A percentile compares a stretch with the other conserved stretches of the same genome.
phyloP scores from a whole-genome alignment of 805 yeast species.

The Scheffersomyces lignosus region DNA sequence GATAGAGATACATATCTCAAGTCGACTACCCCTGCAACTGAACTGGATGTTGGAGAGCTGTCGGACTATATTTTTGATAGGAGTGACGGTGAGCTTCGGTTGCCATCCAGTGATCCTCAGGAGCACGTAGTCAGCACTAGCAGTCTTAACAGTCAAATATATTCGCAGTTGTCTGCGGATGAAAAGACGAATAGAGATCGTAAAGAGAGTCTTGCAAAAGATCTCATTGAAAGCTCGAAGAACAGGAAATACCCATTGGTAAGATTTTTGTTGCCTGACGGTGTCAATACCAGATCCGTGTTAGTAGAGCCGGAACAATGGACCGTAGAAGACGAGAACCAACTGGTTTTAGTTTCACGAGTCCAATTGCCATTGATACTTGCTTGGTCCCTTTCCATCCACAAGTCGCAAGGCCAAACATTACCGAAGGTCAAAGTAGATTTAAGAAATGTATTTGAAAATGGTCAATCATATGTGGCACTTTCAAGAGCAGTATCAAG shows the following conservation, averaged over 20 bases:
- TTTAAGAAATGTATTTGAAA: slow-evolving; percentile 72
- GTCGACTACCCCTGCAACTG: slow-evolving; percentile 8
- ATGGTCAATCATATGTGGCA: slow-evolving; percentile 96
- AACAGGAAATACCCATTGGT: slow-evolving; percentile 69
- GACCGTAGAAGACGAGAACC: slow-evolving; percentile 74
- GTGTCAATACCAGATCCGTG: slow-evolving; percentile 65
- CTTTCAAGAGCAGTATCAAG: slow-evolving; percentile 85
- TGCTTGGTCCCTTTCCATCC: slow-evolving; percentile 97
- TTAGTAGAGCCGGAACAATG: slow-evolving; percentile 82
- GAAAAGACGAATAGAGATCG: slow-evolving; percentile 39
- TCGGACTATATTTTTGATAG: slow-evolving; percentile 18
- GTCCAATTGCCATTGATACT: slow-evolving; percentile 81
- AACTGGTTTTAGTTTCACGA: slow-evolving; percentile 66
- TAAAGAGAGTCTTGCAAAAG: slow-evolving; percentile 46
- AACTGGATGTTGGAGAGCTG: slow-evolving; percentile 4
- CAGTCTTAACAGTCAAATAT: slow-evolving; percentile 1
- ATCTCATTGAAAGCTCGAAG: slow-evolving; percentile 44
- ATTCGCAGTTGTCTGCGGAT: slow-evolving; percentile 14
- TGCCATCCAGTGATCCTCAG: neutral
- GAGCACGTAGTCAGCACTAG: neutral
- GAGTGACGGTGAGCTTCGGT: too few species aligned
- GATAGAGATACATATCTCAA: slow-evolving; percentile 41
- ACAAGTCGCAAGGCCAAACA: slow-evolving; percentile 95
- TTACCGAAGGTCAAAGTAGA: slow-evolving; percentile 76
- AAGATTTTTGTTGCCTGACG: slow-evolving; percentile 69